Percentiles rank a stretch among this genome's conserved stretches.
Conservation (phyloP, 148 eudicot genomes). For the Chenopodium suecicum region DNA sequence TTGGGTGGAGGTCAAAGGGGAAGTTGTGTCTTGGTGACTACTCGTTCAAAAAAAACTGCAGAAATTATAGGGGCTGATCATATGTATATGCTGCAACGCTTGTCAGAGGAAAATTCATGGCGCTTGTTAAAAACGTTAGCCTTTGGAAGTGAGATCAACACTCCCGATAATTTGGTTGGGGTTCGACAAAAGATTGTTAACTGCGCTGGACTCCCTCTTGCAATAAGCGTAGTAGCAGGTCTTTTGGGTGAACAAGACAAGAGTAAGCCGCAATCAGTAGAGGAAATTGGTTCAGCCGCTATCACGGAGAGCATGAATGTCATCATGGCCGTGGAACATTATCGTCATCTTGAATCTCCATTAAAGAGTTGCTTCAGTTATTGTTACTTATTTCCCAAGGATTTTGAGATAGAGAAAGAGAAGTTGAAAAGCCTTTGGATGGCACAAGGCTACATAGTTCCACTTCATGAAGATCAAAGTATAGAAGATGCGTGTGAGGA, state of each 20-base stretch:
- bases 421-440: constrained; percentile 1
- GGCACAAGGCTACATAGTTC: background rate
- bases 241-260: background rate
- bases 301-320: too few relatives aligned
- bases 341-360: background rate
- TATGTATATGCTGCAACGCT: background rate
- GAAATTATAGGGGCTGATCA: background rate
- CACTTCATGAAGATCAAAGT: background rate
- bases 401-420: background rate
- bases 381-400: background rate
- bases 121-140: background rate
- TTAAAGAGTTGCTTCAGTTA: background rate
- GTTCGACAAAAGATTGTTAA: background rate
- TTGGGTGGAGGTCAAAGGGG: background rate
- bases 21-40: background rate
- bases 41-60: background rate
- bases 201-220: background rate
- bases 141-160: too few relatives aligned
- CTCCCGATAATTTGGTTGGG: background rate
- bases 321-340: background rate
- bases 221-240: background rate
- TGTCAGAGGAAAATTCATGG: background rate
- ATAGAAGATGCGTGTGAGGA: background rate
- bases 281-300: background rate
- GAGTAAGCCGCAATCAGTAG: background rate